Evolutionary conservation across 2,329 filamentous ascomycete genomes (phyloP), one percentile per base, ranked within the genome.

Genomic region (Chaetomiaceae sp.): DNA sequence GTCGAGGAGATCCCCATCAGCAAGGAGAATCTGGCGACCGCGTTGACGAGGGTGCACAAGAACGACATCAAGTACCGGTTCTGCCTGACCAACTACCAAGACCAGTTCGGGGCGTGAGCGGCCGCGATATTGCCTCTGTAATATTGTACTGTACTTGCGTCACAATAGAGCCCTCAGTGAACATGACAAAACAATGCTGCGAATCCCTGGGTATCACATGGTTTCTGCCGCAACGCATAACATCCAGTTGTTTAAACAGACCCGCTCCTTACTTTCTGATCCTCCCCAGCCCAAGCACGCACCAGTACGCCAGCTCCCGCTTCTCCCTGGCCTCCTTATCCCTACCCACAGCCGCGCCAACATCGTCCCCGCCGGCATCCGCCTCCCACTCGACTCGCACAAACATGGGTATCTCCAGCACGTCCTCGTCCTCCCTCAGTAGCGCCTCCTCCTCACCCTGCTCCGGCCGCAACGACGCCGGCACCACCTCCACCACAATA

Each of bases 231-330:
- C 14, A 29, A 12, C 27, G 14, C 27, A 31, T 31, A 31, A 31
- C 27, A 6, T 7, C 27, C 27, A 31, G 9, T 31, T 31, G 27
- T 31, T 31, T n/a, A n/a, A n/a, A n/a, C n/a, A n/a, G n/a, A n/a
- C n/a, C n/a, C n/a, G n/a, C n/a, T 31, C 27, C 25, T 27, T 51
- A 71, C 66, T 77, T 75, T 60, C 74, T 81, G 64, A 97, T 94
- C 64, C 84, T 84, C 9, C 94, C 94, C 54, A 95, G 81, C 3
- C 92, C 92, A 33, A 97, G 75, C 19, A 95, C 91, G 73, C 89
- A 91, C 94, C 94, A 99, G 71, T 96, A 97, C 51, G 91, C 91
- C 70, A 97, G 73, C 68, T 97, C 94, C 65, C 88, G 82, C 75
- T 85, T 92, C 71, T 92, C 88, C 68, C 79, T 85, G 44, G 75